phyloP scores from a whole-genome alignment of 2,329 filamentous ascomycete species.

The Cyclaneusma minus region DNA sequence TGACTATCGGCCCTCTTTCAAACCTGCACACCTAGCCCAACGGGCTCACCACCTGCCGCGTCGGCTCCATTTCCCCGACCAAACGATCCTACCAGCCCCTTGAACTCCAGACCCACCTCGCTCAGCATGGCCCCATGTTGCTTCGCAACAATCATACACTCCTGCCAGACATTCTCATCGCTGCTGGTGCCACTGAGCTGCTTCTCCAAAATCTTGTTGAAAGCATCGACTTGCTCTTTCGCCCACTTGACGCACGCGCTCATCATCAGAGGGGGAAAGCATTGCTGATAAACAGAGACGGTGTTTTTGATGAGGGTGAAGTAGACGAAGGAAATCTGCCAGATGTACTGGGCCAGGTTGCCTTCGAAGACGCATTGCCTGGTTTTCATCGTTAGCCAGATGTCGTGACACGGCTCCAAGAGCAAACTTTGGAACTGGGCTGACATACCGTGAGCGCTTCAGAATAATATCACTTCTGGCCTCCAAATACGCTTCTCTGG shows the following conservation, averaged over 20 bases:
- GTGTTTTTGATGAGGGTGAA: constrained; percentile 93
- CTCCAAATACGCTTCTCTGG: constrained; percentile 72
- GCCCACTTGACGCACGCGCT: constrained; percentile 96
- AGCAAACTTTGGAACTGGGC: too few relatives aligned
- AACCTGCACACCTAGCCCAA: constrained; percentile 29
- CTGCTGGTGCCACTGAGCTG: constrained; percentile 78
- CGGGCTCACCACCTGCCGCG: constrained; percentile 12
- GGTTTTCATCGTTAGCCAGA: constrained; percentile 12
- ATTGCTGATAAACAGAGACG: constrained; percentile 71
- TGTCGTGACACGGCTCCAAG: constrained; percentile 2
- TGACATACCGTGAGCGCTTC: constrained; percentile 65
- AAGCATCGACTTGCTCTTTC: constrained; percentile 85
- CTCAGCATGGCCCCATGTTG: constrained; percentile 66
- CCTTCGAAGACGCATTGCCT: constrained; percentile 94
- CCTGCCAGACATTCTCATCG: constrained; percentile 60
- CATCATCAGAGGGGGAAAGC: constrained; percentile 76
- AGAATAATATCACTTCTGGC: constrained; percentile 66
- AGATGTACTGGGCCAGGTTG: constrained; percentile 83
- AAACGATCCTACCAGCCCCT: constrained; percentile 57
- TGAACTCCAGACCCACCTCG: constrained; percentile 83
- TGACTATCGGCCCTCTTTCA: too few relatives aligned
- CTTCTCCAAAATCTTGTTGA: constrained; percentile 67
- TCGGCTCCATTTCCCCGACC: constrained; percentile 14
- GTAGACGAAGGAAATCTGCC: constrained; percentile 88
- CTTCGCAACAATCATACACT: constrained; percentile 70